Evolutionary conservation across 73 alveolate genomes (phyloP), one percentile per base, ranked within the genome.

Genomic region (Paramecium octaurelia): DNA sequence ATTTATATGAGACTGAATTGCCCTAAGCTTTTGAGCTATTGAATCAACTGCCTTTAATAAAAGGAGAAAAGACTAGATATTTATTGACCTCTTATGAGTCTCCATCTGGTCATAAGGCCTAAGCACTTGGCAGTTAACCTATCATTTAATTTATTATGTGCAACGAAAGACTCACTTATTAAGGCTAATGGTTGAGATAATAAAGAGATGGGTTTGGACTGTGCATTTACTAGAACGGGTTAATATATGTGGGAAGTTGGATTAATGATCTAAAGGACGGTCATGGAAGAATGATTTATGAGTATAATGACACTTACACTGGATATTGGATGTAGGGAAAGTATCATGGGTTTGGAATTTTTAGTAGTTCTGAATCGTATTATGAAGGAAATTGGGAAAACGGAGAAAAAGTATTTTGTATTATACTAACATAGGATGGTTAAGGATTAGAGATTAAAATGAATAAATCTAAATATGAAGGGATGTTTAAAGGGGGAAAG

Each of bases 391-490:
- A 84, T 36, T 84, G 89, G 88, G 34, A 29, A 8, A 10, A 64
- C 12, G 84, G 84, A 64, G 84, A 64, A 64, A 64, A 64, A n/a
- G 84, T 64, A 64, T 64, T 31, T 31, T 23, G 0, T 4, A 4
- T 2, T 2, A 12, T 11, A 2, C 4, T 5, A 34, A n/a, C 3
- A 2, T 38, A 75, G 58, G 40, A 75, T 75, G 99, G 99, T 18
- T 29, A 93, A 7, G 99, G 99, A 58, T 86, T 85, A 38, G 97
- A 95, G 85, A 93, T 91, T 6, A 95, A 96, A 95, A 94, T 92
- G n/a, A 93, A 93, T 93, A 95, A 93, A 23, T 96, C 97, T 86
- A 68, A 86, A 34, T 96, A 96, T 43, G 86, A 83, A 42, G 98
- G 98, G 10, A 80, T 93, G 40, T 96, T 89, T 80, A 42, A 80